A percentile compares a stretch with the other conserved stretches of the same genome.
phyloP scores from a whole-genome alignment of 768 basidiomycete species.

The Imleria badia region DNA sequence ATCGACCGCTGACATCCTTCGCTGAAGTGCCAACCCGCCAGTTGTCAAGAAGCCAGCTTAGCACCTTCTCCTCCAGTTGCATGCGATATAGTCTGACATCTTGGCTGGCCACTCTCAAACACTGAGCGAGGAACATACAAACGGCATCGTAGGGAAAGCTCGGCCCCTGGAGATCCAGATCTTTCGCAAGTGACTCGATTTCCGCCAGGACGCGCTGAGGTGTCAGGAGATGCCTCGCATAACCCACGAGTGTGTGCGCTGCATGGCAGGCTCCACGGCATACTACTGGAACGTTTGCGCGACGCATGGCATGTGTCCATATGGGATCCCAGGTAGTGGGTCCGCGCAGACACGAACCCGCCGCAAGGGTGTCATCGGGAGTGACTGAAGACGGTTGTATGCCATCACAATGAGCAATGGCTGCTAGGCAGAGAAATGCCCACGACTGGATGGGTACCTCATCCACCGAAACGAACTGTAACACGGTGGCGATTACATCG shows the following conservation, averaged over 20 bases:
- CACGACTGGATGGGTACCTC: conserved; percentile 74
- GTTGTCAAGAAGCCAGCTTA: conserved; percentile 75
- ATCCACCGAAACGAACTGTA: conserved; percentile 62
- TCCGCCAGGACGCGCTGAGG: conserved; percentile 63
- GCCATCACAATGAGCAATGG: conserved; percentile 59
- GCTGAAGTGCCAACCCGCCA: conserved; percentile 55
- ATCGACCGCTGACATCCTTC: conserved; percentile 35
- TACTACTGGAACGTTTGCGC: conserved; percentile 61
- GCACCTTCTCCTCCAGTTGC: conserved; percentile 83
- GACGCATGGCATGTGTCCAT: conserved; percentile 82
- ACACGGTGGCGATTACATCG: conserved; percentile 53
- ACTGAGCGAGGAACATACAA: conserved; percentile 74
- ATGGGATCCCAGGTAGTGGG: conserved; percentile 69
- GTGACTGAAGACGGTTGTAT: conserved; percentile 1
- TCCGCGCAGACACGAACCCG: conserved; percentile 9
- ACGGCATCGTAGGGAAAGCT: conserved; percentile 86
- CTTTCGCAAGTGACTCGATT: conserved; percentile 76
- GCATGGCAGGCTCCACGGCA: conserved; percentile 81
- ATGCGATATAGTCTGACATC: conserved; percentile 83
- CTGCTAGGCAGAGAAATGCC: conserved; percentile 79
- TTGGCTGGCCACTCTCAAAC: conserved; percentile 68
- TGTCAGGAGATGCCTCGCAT: conserved; percentile 45
- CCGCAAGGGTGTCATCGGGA: not conserved
- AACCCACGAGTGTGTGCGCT: conserved; percentile 52
- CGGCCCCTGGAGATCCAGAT: conserved; percentile 90